Evolutionary conservation across 768 basidiomycete genomes (phyloP), one percentile per base, ranked within the genome.

Genomic region (Lentinula boryana): DNA sequence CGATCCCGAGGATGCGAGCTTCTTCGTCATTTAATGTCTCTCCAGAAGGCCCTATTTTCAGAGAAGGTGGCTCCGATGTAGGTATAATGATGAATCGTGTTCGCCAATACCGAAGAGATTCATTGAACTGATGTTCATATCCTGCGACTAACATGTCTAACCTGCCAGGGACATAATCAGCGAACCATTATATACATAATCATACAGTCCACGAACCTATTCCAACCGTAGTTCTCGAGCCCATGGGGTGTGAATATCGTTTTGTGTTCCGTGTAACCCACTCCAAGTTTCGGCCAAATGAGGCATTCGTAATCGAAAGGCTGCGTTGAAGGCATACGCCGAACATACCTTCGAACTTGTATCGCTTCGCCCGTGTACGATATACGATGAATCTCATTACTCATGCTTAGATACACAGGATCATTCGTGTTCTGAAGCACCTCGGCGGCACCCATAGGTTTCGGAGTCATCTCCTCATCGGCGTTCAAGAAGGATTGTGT

Each of bases 81-180:
- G 96, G 96, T 32, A 99, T 90, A 18, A 99, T 86, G 27, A 98
- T 81, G 70, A 97, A 97, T 21, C 95, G 81, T 0, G 95, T 98
- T 12, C 95, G 83, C 93, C 96, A 97, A 67, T 96, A 96, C 50
- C 91, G 85, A 35, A 95, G 77, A 2, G 89, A 87, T 62, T 93
- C 91, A 67, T 84, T 85, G 69, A 91, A 87, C 55, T 88, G 80
- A 62, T 86, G 84, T 67, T 93, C 89, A 66, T 93, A 90, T 1
- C 91, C 89, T 36, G 88, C 87, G 3, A 91, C 86, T 3, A 93
- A 71, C 90, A 94, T 91, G 68, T 94, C 92, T 60, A 94, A 69
- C 62, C 92, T 94, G 27, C 15, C 41, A 18, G 50, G 55, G 41
- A 31, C 31, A 16, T 60, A 12, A 64, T 53, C 31, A 23, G 4